These are phyloP conservation scores for Skeletonema tropicum DNA, from an alignment of 108 stramenopile species.

Conservation along the genomic window DNA sequence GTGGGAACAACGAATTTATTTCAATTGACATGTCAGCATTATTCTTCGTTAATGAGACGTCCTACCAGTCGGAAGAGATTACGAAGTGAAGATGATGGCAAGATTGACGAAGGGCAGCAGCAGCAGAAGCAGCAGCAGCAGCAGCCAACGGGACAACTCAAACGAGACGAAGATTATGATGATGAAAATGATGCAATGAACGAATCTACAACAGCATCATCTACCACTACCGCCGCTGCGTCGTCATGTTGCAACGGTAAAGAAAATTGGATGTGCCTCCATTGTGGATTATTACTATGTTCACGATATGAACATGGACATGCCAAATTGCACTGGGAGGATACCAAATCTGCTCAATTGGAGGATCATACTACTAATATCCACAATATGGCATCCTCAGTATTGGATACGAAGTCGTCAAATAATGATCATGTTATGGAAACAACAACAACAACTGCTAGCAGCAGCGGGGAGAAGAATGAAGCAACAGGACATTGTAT, in stretches of 20 bases:
- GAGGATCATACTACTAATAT: not conserved
- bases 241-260: slow-evolving; percentile 37
- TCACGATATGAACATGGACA: slow-evolving; percentile 81
- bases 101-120: too few relatives aligned
- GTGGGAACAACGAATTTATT: not conserved
- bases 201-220: slow-evolving; percentile 13
- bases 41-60: not conserved
- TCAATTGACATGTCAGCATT: slow-evolving; percentile 31
- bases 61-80: slow-evolving; percentile 24
- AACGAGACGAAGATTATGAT: slow-evolving; percentile 21
- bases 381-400: not conserved
- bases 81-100: slow-evolving; percentile 18
- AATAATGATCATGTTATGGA: too few relatives aligned
- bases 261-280: slow-evolving; percentile 82
- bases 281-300: slow-evolving; percentile 64
- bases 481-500: slow-evolving; percentile 57
- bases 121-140: too few relatives aligned
- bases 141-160: slow-evolving; percentile 16
- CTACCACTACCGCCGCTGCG: not conserved
- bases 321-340: slow-evolving; percentile 65
- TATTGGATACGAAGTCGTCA: too few relatives aligned
- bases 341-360: slow-evolving; percentile 43
- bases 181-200: not conserved
- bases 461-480: not conserved
- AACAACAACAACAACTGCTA: too few relatives aligned